These are phyloP conservation scores for Nyssa sinensis DNA, from an alignment of 148 eudicot genomes.

Conservation along the genomic window DNA sequence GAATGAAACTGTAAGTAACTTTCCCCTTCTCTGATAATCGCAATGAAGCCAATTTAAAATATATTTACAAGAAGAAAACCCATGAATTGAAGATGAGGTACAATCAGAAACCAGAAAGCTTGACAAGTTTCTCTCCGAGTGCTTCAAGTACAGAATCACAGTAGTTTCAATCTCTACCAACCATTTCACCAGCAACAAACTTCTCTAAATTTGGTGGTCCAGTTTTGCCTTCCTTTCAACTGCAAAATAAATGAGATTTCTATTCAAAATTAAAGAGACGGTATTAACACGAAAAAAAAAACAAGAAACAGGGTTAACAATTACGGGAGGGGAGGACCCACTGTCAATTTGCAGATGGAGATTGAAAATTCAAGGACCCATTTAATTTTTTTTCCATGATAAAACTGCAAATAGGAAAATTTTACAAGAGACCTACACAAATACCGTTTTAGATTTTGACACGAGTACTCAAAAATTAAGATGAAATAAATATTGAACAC, in stretches of 20 bases:
- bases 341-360: not conserved
- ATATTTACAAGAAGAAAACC: not conserved
- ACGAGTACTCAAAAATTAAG: no score
- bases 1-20: not conserved
- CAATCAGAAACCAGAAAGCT: not conserved
- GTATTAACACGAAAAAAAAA: no score
- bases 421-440: no score
- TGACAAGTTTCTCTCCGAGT: not conserved
- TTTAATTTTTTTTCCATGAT: no score
- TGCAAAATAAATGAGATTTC: conserved; percentile 11
- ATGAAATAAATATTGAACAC: no score
- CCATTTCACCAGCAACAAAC: not conserved
- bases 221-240: conserved; percentile 9
- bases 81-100: not conserved
- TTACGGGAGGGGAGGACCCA: not conserved
- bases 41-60: not conserved
- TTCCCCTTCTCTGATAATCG: not conserved
- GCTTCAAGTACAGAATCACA: not conserved
- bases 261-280: no score
- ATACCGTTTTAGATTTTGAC: no score
- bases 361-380: no score
- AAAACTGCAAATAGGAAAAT: no score
- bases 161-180: conserved; percentile 1
- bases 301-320: not conserved
- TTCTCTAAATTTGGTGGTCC: not conserved